Conservation (phyloP, 2,329 filamentous ascomycete genomes). For the Botrytis paeoniae region DNA sequence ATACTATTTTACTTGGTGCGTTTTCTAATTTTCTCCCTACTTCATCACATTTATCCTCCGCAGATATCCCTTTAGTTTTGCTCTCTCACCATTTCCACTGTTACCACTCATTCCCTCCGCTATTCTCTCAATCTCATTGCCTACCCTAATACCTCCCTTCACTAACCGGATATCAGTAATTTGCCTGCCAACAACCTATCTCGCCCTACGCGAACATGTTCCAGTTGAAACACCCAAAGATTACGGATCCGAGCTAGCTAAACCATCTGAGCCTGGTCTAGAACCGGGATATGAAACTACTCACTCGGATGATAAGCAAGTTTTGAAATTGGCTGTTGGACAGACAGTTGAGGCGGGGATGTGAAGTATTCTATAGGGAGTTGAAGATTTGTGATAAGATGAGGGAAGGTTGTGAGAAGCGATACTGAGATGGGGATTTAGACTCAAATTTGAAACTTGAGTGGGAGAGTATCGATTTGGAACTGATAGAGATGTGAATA, state of each 20-base stretch:
- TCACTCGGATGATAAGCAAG: background rate
- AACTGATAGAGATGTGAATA: background rate
- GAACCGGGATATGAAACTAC: background rate
- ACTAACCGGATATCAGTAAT: background rate
- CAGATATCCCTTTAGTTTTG: background rate
- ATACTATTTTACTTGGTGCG: constrained; percentile 24
- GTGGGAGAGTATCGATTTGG: background rate
- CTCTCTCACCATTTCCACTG: background rate
- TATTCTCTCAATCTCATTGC: no score
- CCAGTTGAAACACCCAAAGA: background rate
- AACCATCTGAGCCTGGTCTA: background rate
- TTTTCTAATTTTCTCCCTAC: background rate
- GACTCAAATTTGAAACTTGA: background rate
- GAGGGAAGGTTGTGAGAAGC: background rate
- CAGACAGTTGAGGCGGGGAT: background rate
- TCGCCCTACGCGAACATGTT: background rate
- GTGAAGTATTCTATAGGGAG: background rate
- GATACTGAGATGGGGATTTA: background rate
- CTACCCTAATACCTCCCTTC: background rate
- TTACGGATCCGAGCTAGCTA: background rate
- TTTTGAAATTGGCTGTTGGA: background rate
- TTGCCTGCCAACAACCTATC: background rate
- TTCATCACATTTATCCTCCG: background rate
- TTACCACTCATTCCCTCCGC: background rate
- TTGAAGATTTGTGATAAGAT: background rate